phyloP scores from a whole-genome alignment of 2,329 filamentous ascomycete species.

The Albophoma yamanashiensis region DNA sequence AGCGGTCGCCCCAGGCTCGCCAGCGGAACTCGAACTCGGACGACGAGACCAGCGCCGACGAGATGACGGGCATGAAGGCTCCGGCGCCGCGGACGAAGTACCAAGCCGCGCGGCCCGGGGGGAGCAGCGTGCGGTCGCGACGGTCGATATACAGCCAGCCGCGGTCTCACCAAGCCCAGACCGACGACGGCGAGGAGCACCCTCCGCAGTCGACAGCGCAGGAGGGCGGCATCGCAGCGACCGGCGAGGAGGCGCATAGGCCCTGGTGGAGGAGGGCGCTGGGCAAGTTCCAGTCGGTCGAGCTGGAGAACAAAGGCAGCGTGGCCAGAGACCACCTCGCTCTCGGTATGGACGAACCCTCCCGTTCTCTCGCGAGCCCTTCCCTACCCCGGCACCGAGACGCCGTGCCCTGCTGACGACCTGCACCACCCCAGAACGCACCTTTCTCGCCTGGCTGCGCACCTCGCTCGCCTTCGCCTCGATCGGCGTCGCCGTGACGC shows the following conservation, averaged over 20 bases:
- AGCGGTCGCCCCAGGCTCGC: neutral
- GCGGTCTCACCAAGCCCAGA: conserved; percentile 6
- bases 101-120: conserved; percentile 22
- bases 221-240: conserved; percentile 1
- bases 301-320: conserved; percentile 78
- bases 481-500: conserved; percentile 75
- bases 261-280: conserved; percentile 42
- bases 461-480: conserved; percentile 73
- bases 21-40: neutral
- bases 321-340: conserved; percentile 76
- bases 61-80: conserved; percentile 29
- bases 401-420: neutral
- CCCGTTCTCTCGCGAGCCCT: no score
- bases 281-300: conserved; percentile 47
- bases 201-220: neutral
- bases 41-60: conserved; percentile 21
- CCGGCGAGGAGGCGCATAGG: conserved; percentile 9
- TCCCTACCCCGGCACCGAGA: neutral
- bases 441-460: conserved; percentile 76
- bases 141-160: conserved; percentile 8
- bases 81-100: conserved; percentile 26
- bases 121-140: conserved; percentile 1
- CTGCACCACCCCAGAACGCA: conserved; percentile 51
- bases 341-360: conserved; percentile 43
- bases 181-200: neutral